Evolutionary conservation across 495 filamentous ascomycete species (phyloP), one percentile per base, ranked within the genome.

Genomic region (Emericellopsis terricola): DNA sequence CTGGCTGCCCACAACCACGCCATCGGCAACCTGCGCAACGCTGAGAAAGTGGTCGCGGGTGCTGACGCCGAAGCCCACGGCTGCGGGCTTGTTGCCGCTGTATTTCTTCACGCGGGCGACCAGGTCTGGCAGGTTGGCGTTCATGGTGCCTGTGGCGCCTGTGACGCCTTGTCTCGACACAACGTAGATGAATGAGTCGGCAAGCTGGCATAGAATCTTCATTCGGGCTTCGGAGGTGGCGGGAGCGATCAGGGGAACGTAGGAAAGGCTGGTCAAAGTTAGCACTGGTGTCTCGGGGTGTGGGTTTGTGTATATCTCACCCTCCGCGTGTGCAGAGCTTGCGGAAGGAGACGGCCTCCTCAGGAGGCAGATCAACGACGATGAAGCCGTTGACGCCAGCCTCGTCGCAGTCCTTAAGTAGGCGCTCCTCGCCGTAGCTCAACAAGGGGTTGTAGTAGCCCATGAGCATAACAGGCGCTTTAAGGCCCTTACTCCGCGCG

Each of bases 101-200:
- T 79, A 87, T 46, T 74, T 73, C 57, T 93, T 86, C n/a, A 97
- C 89, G 2, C 80, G 70, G 28, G 65, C 63, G 38, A 96, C 63
- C 17, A 97, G 68, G 29, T 78, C 75, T 11, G 84, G 79, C 8
- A 97, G 67, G 35, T 77, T 75, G 27, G 68, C 55, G 51, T 79
- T 92, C 39, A 97, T 62, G 18, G 68, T 73, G 19, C 86, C 84
- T 0, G 76, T 76, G 15, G 83, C 89, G 43, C 89, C 89, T 2
- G 89, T 97, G 21, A 94, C 85, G 40, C 89, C 89, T 82, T 94
- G 93, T 40, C 87, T 70, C 2, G 89, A 96, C 15, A 96, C 91
- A 37, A 99, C 89, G 52, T 99, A 99, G 57, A 99, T 91, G 63
- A 99, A 99, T 7, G 85, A 93, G 56, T 96, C 87, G 44, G 91